These are phyloP conservation scores for Stipa capillata DNA, from an alignment of 176 grass and related monocot species.

Conservation along the genomic window DNA sequence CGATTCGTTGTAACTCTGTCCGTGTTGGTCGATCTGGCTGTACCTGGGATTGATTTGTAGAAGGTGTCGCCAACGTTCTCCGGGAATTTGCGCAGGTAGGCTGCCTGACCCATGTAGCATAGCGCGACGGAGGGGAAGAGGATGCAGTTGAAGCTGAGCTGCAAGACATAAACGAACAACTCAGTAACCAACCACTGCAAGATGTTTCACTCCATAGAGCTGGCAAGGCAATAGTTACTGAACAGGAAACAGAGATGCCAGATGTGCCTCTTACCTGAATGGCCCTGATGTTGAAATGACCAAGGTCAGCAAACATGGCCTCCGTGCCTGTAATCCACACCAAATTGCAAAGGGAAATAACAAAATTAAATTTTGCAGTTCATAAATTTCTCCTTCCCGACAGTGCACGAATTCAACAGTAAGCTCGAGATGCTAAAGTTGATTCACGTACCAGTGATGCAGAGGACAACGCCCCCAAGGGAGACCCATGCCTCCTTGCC, in stretches of 20 bases:
- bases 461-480: conserved; percentile 53
- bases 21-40: background rate
- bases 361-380: background rate
- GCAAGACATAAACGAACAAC: background rate
- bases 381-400: background rate
- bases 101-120: conserved; percentile 63
- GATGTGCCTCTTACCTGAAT: conserved; percentile 25
- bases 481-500: conserved; percentile 58
- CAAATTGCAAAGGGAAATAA: background rate
- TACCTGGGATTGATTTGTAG: conserved; percentile 68
- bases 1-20: background rate
- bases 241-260: no score
- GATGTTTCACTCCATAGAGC: background rate
- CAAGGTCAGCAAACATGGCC: conserved; percentile 64
- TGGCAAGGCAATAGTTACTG: background rate
- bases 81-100: conserved; percentile 38
- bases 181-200: background rate
- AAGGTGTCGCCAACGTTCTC: conserved; percentile 30
- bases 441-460: conserved; percentile 35
- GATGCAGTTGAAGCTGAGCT: conserved; percentile 43
- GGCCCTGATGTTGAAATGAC: conserved; percentile 55
- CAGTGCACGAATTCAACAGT: background rate
- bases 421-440: background rate
- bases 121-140: conserved; percentile 48
- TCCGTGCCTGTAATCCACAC: conserved; percentile 34